Evolutionary conservation across 2,329 filamentous ascomycete genomes (phyloP), one percentile per base, ranked within the genome.

Genomic region (Colletotrichum phormii): DNA sequence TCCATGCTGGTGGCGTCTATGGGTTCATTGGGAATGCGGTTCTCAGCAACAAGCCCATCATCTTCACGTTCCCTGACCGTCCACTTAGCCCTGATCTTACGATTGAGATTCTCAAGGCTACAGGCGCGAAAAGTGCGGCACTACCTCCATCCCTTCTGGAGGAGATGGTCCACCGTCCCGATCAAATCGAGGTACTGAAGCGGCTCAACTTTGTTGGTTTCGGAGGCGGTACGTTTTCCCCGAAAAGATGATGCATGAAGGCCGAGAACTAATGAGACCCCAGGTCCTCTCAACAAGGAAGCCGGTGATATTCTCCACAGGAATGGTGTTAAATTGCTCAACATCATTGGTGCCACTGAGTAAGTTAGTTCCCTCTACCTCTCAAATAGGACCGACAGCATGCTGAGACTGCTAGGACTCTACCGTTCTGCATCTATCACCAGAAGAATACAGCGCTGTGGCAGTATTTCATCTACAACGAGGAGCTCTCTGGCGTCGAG

Each of bases 291-390:
- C 3, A 77, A 81, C 2, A 76, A 75, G 13, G 79, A 82, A 1
- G 78, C 81, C 1, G 85, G 85, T 4, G 79, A 86, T 53, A 77
- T 72, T 15, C 76, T 87, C 4, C 79, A 81, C 1, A 75, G 79
- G 2, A 74, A 77, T 0, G 84, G 85, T 1, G 77, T 84, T 0
- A 63, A 5, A 0, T 66, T 86, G 11, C 18, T 67, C 13, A 86
- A 85, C 66, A 31, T 80, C 2, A 85, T 87, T 8, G 80, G 81
- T 0, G 79, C 84, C 9, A 87, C 85, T 2, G 85, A 87, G 83
- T 78, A 12, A 1, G 59, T 64, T 4, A 1, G 59, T 64, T 4
- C 15, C 6, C 15, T n/a, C 29, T 6, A 37, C 15, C 13, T 15
- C 15, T 37, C 13, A 18, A 18, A 3, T 7, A 1, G 15, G 18